These are phyloP conservation scores for Forsythia suspensa DNA, from an alignment of 257 asterid genomes.

Conservation along the genomic window DNA sequence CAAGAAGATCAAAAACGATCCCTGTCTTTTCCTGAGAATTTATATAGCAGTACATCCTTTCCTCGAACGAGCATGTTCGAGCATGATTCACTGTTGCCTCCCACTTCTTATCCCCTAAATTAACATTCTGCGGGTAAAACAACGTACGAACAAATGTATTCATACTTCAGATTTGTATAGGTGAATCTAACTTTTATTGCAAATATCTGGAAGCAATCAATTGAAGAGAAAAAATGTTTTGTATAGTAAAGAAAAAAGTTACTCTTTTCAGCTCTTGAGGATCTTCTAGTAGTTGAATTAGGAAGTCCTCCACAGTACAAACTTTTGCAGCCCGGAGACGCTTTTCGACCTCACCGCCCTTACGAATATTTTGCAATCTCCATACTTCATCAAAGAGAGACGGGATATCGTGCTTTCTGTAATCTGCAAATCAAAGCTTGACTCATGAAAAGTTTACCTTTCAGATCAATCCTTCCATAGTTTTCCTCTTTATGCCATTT, in stretches of 20 bases:
- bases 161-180: neutral
- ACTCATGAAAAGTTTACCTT: neutral
- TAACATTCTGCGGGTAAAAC: constrained; percentile 33
- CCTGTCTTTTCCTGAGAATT: constrained; percentile 23
- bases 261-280: constrained; percentile 29
- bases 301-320: constrained; percentile 50
- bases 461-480: too few species aligned
- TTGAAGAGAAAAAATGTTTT: too few species aligned
- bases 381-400: constrained; percentile 45
- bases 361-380: constrained; percentile 28
- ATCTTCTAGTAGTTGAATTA: constrained; percentile 39
- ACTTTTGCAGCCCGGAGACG: too few species aligned
- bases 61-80: constrained; percentile 35
- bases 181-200: too few species aligned
- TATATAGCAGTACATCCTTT: constrained; percentile 31
- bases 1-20: constrained; percentile 46
- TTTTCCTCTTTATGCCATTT: too few species aligned
- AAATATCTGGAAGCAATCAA: too few species aligned
- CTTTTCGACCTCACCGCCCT: too few species aligned
- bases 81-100: constrained; percentile 48
- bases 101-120: constrained; percentile 32
- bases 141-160: neutral
- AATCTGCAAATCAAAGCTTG: constrained; percentile 37
- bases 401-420: constrained; percentile 42
- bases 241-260: neutral